Base-by-base conservation (phyloP, 306 rosid genomes). In the Vigna mungo region DNA sequence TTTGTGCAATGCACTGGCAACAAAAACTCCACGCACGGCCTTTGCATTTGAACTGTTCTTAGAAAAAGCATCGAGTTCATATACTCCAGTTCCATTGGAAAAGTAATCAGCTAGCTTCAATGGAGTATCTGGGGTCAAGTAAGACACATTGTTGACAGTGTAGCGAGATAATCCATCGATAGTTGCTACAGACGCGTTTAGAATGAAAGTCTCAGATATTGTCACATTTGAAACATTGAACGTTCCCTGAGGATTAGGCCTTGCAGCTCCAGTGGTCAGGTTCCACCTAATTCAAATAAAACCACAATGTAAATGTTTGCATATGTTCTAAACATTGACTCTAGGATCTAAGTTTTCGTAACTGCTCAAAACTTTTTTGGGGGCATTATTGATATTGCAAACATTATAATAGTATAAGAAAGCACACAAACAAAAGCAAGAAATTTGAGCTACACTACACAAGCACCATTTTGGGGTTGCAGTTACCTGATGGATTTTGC, bases 211-310 rank as follows among this genome's bases (percentile, higher is more conserved):
- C 77, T 92, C 90, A 6, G 93, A 78, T 70, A 92, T 74, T 18
- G 90, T 90, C 78, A 92, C 90, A 68, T 90, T 87, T 80, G 86
- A 52, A 0, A 85, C 96, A 56, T 88, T 90, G 87, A 92, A 94
- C 7, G 91, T 78, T 78, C 97, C 96, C 74, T 94, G 97, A 34
- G 96, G 97, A 37, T 90, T 90, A 68, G 91, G 96, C 87, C 96
- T 89, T 55, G 96, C 98, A 71, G 95, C 97, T 75, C 95, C 96
- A 5, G 95, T 16, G 4, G 91, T 94, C 72, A 90, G 34, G 84
- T 94, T 94, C 97, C 95, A 94, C 86, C 96, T 49, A 74, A 46
- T 25, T 54, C 52, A 80, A 71, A 49, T 14, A 73, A 17, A 47
- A 7, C 36, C 65, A 66, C 5, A 21, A 55, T 23, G 21, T 56